Base-by-base conservation (phyloP, 1,284 basidiomycete genomes). In the Cronartium quercuum region DNA sequence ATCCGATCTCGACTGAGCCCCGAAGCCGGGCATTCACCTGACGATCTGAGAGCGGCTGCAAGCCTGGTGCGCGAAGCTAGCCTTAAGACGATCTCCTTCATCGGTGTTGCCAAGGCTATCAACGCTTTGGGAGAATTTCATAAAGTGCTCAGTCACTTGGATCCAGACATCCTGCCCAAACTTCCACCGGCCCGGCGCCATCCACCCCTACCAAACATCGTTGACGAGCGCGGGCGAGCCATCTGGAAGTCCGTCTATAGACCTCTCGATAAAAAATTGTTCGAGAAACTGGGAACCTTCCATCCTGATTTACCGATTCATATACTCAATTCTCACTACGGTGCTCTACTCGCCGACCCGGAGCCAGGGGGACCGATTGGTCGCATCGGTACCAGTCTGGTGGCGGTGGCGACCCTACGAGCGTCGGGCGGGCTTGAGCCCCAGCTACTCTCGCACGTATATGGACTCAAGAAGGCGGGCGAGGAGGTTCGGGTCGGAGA, bases 31-130 rank as follows among this genome's bases (percentile, higher is more conserved):
- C 9, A 6, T 21, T 12, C 41, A 1, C 21, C 18, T 12, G 41
- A 29, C 1, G 38, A 5, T 3, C n/a, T 15, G 24, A 7, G 78
- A 37, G 77, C 81, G 21, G 78, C 86, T 78, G 91, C 91, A 77
- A 90, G 88, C 77, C 82, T 94, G 78, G 94, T 98, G 88, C 87
- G 95, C 67, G 95, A 98, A 84, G 88, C 90, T 9, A 92, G 92
- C 4, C 82, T 98, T 81, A 98, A 98, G 84, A 94, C 91, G 79
- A 89, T 90, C 80, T 91, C 94, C 78, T 94, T 96, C 82, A 88
- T 92, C 77, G 94, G 94, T 55, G 92, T 95, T 73, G 92, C 92
- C 78, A 87, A 91, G 82, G 91, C 92, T 80, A 82, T 88, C 79
- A 67, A 63, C 29, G 44, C 47, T 41, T 58, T 51, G 47, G 9